Evolutionary conservation across 1,284 basidiomycete species (phyloP).

Genomic region (Apiotrichum sp.): DNA sequence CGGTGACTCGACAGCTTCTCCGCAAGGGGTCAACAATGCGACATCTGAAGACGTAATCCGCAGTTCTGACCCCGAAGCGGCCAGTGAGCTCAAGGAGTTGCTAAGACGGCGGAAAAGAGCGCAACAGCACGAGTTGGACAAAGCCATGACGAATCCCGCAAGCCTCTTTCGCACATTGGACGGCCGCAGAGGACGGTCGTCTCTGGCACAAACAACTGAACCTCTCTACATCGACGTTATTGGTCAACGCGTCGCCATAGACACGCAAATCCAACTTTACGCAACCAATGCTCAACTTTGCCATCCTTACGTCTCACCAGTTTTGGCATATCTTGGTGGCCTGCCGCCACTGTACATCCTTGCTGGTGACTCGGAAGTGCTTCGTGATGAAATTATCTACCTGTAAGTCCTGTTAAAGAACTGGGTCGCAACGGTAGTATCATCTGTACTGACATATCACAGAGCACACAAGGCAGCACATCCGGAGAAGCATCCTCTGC

Average conservation of each 20-base stretch:
- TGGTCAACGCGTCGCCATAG: slow-evolving; percentile 28
- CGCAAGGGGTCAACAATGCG: not conserved
- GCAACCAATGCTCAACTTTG: slow-evolving; percentile 73
- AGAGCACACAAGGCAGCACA: slow-evolving; percentile 90
- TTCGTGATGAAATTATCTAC: slow-evolving; percentile 88
- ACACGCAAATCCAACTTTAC: slow-evolving; percentile 78
- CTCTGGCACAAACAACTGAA: slow-evolving; percentile 29
- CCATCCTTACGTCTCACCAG: slow-evolving; percentile 83
- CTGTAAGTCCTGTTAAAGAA: slow-evolving; percentile 52
- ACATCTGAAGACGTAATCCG: not conserved
- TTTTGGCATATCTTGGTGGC: slow-evolving; percentile 78
- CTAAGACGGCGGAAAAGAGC: not conserved
- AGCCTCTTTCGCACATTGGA: slow-evolving; percentile 9
- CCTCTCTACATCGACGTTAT: slow-evolving; percentile 27
- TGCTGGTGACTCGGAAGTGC: slow-evolving; percentile 82
- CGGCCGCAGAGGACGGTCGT: slow-evolving; percentile 9
- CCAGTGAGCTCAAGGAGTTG: not conserved
- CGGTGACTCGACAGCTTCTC: no score
- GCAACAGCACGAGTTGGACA: slow-evolving; percentile 16
- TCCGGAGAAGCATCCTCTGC: slow-evolving; percentile 66
- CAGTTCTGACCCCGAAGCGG: slow-evolving; percentile 5
- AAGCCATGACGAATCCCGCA: slow-evolving; percentile 23
- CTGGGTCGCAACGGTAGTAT: no score
- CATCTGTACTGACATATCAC: no score
- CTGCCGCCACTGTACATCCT: slow-evolving; percentile 81